Conservation (phyloP, 2,329 filamentous ascomycete species). For the Xylaria sp. region DNA sequence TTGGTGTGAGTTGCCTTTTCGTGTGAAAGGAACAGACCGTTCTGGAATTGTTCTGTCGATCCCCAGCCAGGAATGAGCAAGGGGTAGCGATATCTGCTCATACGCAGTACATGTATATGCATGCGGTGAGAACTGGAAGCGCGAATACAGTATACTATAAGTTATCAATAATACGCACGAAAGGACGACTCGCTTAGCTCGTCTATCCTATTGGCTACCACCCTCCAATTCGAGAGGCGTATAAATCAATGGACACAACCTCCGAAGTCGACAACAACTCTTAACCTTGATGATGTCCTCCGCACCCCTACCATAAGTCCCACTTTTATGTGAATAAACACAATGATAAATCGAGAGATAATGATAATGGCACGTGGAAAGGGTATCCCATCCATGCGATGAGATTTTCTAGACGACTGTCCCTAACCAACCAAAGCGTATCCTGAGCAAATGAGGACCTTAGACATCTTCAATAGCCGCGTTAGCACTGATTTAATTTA, state of each 20-base stretch:
- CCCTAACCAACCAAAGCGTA: background rate
- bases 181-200: background rate
- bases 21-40: background rate
- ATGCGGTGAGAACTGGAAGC: background rate
- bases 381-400: background rate
- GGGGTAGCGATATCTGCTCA: background rate
- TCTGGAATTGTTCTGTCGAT: background rate
- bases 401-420: background rate
- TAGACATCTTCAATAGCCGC: background rate
- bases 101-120: background rate
- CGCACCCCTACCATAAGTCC: background rate
- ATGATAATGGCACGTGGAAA: no score
- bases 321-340: background rate
- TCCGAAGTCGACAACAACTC: background rate
- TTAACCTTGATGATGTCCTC: background rate
- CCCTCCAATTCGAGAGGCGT: background rate
- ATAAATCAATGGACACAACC: background rate
- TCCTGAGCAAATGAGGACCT: background rate
- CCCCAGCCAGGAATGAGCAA: background rate
- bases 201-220: conserved; percentile 4
- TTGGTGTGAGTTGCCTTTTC: background rate
- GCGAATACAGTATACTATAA: background rate
- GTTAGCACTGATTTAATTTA: background rate
- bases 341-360: background rate
- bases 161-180: background rate